Percentiles rank a stretch among this genome's conserved stretches.
phyloP scores from a whole-genome alignment of 176 grass and related monocot species.

The Aegilops bicornis region DNA sequence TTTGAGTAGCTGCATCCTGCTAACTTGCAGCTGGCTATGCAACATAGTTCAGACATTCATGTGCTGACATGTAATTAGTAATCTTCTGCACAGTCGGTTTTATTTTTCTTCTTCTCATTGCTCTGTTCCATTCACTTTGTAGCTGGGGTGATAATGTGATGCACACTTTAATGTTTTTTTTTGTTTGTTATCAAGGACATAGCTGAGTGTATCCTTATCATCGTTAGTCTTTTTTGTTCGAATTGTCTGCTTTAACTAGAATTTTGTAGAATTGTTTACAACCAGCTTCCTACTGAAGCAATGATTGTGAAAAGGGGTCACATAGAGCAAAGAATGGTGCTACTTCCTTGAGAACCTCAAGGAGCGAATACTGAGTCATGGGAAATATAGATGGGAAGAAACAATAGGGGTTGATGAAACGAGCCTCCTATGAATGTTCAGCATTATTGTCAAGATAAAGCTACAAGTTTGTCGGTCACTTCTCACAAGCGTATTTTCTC shows the following conservation, averaged over 20 bases:
- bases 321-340: constrained; percentile 75
- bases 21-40: no score
- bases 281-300: constrained; percentile 75
- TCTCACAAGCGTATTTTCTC: constrained; percentile 68
- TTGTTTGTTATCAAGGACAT: no score
- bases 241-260: constrained; percentile 9
- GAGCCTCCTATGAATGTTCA: constrained; percentile 52
- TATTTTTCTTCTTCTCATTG: no score
- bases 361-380: constrained; percentile 76
- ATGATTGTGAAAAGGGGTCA: constrained; percentile 84
- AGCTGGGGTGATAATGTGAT: no score
- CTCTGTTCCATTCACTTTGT: no score
- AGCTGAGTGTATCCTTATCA: no score
- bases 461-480: constrained; percentile 76
- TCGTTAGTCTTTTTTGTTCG: not conserved
- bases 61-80: no score
- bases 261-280: constrained; percentile 71
- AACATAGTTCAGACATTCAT: no score
- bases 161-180: no score
- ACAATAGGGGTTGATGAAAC: constrained; percentile 94
- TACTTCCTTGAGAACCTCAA: constrained; percentile 74
- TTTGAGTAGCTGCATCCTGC: no score
- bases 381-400: constrained; percentile 95
- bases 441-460: constrained; percentile 45
- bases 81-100: no score